These are phyloP conservation scores for Tuber melanosporum DNA, from an alignment of 495 filamentous ascomycete species.

Conservation along the genomic window DNA sequence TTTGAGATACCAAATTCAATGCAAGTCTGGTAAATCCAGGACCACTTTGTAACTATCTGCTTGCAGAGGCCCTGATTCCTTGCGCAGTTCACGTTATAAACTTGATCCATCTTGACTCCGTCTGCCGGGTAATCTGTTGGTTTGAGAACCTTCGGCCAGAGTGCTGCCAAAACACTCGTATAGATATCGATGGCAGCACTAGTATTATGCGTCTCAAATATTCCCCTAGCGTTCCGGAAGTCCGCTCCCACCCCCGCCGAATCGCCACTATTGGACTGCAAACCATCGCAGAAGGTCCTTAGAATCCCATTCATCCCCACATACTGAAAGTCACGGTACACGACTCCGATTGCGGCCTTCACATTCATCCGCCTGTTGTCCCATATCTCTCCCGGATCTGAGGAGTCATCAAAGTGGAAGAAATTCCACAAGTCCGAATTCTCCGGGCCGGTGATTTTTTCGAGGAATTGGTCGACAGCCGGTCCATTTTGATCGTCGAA, in stretches of 20 bases:
- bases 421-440: slow-evolving; percentile 15
- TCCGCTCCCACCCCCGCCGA: not conserved
- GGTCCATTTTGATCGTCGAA: slow-evolving; percentile 15
- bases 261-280: slow-evolving; percentile 7
- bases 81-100: not conserved
- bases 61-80: slow-evolving; percentile 3
- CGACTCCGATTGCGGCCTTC: slow-evolving; percentile 6
- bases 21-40: slow-evolving; percentile 26
- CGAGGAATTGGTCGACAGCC: slow-evolving; percentile 15
- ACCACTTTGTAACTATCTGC: not conserved
- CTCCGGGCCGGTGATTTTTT: slow-evolving; percentile 3
- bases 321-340: slow-evolving; percentile 32
- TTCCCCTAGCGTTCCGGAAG: not conserved
- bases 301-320: slow-evolving; percentile 23
- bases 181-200: slow-evolving; percentile 8
- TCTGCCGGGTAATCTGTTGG: slow-evolving; percentile 6
- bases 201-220: slow-evolving; percentile 11
- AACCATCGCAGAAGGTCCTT: slow-evolving; percentile 14
- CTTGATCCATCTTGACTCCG: not conserved
- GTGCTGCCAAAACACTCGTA: slow-evolving; percentile 2
- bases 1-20: not conserved
- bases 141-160: slow-evolving; percentile 13
- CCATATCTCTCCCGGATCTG: slow-evolving; percentile 11
- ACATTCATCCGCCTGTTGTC: slow-evolving; percentile 19
- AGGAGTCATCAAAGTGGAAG: slow-evolving; percentile 23